phyloP scores from a whole-genome alignment of 2,329 filamentous ascomycete genomes.

The Monosporascus ibericus region DNA sequence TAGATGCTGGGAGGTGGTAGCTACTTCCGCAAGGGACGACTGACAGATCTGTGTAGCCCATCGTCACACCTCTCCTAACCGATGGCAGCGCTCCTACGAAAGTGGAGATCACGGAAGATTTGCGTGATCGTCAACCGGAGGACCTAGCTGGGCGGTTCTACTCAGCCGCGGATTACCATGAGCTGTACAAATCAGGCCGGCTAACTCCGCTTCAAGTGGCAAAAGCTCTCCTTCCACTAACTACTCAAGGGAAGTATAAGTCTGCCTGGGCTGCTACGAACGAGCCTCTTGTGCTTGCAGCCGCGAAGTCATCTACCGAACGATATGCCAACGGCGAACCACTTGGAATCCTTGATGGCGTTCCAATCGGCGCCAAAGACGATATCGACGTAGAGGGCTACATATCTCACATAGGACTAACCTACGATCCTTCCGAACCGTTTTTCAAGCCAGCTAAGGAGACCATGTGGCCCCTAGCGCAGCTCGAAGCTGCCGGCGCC shows the following conservation, averaged over 20 bases:
- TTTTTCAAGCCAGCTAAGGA: slow-evolving; percentile 44
- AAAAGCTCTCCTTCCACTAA: slow-evolving; percentile 64
- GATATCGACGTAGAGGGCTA: slow-evolving; percentile 70
- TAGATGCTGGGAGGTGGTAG: not conserved
- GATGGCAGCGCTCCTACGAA: slow-evolving; percentile 23
- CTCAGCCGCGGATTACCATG: slow-evolving; percentile 70
- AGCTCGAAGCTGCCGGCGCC: slow-evolving; percentile 68
- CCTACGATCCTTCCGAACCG: slow-evolving; percentile 46
- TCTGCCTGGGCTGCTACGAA: slow-evolving; percentile 67
- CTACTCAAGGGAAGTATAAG: slow-evolving; percentile 57
- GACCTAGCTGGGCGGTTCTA: slow-evolving; percentile 50
- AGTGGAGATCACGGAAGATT: slow-evolving; percentile 35
- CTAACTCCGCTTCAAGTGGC: slow-evolving; percentile 67
- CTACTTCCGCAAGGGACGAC: not conserved
- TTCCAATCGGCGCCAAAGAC: slow-evolving; percentile 80
- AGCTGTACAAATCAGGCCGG: slow-evolving; percentile 62
- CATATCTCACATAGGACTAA: slow-evolving; percentile 58
- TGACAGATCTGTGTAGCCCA: slow-evolving; percentile 36
- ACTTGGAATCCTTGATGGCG: slow-evolving; percentile 68
- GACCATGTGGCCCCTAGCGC: slow-evolving; percentile 65
- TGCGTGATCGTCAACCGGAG: slow-evolving; percentile 34
- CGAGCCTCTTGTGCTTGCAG: slow-evolving; percentile 54
- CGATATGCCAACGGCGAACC: slow-evolving; percentile 63
- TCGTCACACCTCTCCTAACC: slow-evolving; percentile 45
- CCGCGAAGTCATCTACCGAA: slow-evolving; percentile 66